phyloP scores from a whole-genome alignment of 768 basidiomycete species.

The Galerina marginata region DNA sequence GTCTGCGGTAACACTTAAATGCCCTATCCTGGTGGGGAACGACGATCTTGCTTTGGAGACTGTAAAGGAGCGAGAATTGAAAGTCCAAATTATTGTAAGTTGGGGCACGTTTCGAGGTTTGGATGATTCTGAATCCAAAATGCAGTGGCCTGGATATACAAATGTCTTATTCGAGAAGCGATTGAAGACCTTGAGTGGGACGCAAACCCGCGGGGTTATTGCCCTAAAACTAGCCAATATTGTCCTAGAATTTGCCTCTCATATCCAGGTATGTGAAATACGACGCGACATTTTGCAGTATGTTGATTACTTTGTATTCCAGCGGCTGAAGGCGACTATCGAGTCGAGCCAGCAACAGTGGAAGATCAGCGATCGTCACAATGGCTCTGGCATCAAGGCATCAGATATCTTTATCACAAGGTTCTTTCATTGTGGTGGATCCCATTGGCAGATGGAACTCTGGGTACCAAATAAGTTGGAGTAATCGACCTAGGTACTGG shows the following conservation, averaged over 20 bases:
- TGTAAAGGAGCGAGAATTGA: constrained; percentile 34
- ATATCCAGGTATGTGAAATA: not conserved
- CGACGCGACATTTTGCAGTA: not conserved
- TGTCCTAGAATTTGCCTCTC: constrained; percentile 19
- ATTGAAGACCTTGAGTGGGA: constrained; percentile 32
- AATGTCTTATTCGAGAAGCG: constrained; percentile 39
- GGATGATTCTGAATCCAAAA: not conserved
- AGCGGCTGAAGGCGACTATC: constrained; percentile 7
- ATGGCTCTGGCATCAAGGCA: constrained; percentile 9
- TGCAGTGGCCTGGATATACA: constrained; percentile 57
- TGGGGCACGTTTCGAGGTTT: not conserved
- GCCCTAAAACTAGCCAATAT: constrained; percentile 34
- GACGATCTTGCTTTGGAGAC: constrained; percentile 26
- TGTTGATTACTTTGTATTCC: not conserved
- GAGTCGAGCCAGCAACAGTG: constrained; percentile 42
- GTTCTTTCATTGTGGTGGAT: constrained; percentile 44
- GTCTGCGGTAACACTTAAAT: constrained; percentile 27
- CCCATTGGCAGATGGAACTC: constrained; percentile 49
- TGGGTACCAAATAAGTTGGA: constrained; percentile 31
- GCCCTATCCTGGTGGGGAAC: constrained; percentile 23
- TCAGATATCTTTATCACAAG: constrained; percentile 43
- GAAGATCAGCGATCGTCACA: constrained; percentile 30
- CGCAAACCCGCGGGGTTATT: constrained; percentile 35
- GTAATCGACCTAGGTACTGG: no score
- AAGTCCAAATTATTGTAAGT: constrained; percentile 40